Percentiles rank a stretch among this genome's conserved stretches.
Evolutionary conservation across 148 eudicot species (phyloP).

Genomic region (Limonium bicolor): DNA sequence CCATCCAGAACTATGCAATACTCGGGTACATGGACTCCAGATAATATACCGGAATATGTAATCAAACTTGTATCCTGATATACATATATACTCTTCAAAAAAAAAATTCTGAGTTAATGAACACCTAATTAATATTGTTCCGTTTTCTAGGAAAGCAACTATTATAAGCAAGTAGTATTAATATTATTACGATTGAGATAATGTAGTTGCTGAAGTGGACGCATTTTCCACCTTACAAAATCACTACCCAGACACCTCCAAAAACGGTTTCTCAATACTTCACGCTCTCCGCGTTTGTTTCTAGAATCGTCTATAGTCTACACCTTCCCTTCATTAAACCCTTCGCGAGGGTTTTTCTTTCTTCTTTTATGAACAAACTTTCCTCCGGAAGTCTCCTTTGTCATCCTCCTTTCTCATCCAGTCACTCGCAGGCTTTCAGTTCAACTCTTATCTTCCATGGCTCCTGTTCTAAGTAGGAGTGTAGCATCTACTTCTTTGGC

Average conservation of each 20-base stretch:
- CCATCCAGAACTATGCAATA: too few species aligned
- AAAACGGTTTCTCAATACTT: constrained; percentile 3
- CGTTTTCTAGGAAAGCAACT: too few species aligned
- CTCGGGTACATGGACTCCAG: too few species aligned
- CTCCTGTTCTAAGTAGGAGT: constrained; percentile 26
- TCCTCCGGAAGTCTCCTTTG: background rate
- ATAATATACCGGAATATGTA: too few species aligned
- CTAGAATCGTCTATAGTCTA: constrained; percentile 36
- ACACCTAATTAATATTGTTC: too few species aligned
- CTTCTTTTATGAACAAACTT: background rate
- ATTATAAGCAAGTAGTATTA: too few species aligned
- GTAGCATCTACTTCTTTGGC: constrained; percentile 40
- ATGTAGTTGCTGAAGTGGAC: constrained; percentile 27
- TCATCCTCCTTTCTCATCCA: background rate
- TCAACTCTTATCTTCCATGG: constrained; percentile 19
- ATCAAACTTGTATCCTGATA: too few species aligned
- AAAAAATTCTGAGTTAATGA: too few species aligned
- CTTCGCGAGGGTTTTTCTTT: constrained; percentile 14
- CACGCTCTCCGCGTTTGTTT: constrained; percentile 4
- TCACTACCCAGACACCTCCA: constrained; percentile 11
- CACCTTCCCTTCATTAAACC: constrained; percentile 17
- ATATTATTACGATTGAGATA: background rate
- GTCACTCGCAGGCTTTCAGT: background rate
- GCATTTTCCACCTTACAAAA: constrained; percentile 29
- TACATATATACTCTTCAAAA: too few species aligned